These are phyloP conservation scores for Lachnellula hyalina DNA, from an alignment of 2,329 filamentous ascomycete genomes.

Conservation along the genomic window DNA sequence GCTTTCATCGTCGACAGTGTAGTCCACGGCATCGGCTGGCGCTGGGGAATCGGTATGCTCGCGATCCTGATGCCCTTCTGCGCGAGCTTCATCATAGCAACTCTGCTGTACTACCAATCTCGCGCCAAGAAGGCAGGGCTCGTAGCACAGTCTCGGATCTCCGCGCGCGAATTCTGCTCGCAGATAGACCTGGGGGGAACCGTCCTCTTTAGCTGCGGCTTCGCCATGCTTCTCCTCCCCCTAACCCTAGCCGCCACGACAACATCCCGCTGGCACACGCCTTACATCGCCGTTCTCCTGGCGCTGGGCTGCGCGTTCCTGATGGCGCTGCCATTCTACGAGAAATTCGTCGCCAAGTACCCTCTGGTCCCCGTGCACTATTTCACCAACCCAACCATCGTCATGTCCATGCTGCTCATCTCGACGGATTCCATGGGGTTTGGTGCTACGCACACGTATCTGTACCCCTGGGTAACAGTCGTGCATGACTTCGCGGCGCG, in stretches of 20 bases:
- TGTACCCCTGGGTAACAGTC: conserved; percentile 43
- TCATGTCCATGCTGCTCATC: conserved; percentile 36
- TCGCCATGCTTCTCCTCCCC: conserved; percentile 43
- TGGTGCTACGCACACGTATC: conserved; percentile 41
- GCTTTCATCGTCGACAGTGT: conserved; percentile 44
- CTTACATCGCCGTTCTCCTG: conserved; percentile 41
- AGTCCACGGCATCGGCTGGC: conserved; percentile 41
- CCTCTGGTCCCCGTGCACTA: conserved; percentile 43
- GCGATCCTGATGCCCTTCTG: conserved; percentile 49
- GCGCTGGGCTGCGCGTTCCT: conserved; percentile 39
- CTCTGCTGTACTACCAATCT: conserved; percentile 44
- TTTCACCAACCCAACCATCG: conserved; percentile 39
- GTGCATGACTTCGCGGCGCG: conserved; percentile 37
- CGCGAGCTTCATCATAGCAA: conserved; percentile 43
- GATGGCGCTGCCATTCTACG: conserved; percentile 42
- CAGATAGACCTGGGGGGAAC: conserved; percentile 39
- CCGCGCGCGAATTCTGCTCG: conserved; percentile 33
- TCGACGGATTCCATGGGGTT: conserved; percentile 41
- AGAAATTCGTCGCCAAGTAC: conserved; percentile 38
- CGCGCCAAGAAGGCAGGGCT: conserved; percentile 43
- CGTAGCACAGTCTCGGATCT: conserved; percentile 24
- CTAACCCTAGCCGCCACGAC: conserved; percentile 39
- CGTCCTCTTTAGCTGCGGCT: conserved; percentile 42
- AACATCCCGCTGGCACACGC: conserved; percentile 33
- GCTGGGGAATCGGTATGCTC: conserved; percentile 55